Conservation (phyloP, 2,329 filamentous ascomycete species). For the Calonectria pseudoturangicola region DNA sequence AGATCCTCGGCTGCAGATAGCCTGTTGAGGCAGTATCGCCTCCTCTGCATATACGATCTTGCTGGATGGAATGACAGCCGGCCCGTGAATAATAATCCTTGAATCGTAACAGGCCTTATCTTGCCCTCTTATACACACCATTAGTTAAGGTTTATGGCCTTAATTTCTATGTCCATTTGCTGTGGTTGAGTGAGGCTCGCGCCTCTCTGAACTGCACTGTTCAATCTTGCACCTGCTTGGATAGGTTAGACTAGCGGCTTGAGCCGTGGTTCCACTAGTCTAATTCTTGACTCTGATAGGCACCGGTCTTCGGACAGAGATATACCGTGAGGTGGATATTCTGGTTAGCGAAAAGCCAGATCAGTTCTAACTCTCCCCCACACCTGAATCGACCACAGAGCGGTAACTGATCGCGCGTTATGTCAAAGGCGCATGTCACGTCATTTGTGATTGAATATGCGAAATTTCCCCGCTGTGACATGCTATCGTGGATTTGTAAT, state of each 20-base stretch:
- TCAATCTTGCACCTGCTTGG: not conserved
- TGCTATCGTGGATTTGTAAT: not conserved
- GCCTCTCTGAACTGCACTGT: not conserved
- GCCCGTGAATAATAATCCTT: conserved; percentile 1
- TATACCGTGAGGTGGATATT: conserved; percentile 14
- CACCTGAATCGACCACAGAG: not conserved
- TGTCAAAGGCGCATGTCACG: not conserved
- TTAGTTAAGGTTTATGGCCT: not conserved
- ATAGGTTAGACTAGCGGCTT: conserved; percentile 17
- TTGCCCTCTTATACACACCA: not conserved
- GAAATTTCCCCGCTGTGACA: not conserved
- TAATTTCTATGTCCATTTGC: not conserved
- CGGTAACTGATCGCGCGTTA: not conserved
- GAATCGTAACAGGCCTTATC: not conserved
- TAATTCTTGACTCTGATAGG: conserved; percentile 6
- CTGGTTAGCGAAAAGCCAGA: conserved; percentile 7
- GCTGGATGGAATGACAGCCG: not conserved
- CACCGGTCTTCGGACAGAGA: not conserved
- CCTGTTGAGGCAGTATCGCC: conserved; percentile 28
- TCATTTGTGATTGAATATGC: not conserved
- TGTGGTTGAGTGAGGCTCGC: not conserved
- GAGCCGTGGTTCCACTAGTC: conserved; percentile 20
- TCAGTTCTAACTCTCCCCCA: not conserved
- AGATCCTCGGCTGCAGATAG: conserved; percentile 13
- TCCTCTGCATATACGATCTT: conserved; percentile 17